Percentiles rank a stretch among this genome's conserved stretches.
These are phyloP conservation scores for Apostasia ramifera DNA, from an alignment of 106 monocot genomes.

Conservation along the genomic window DNA sequence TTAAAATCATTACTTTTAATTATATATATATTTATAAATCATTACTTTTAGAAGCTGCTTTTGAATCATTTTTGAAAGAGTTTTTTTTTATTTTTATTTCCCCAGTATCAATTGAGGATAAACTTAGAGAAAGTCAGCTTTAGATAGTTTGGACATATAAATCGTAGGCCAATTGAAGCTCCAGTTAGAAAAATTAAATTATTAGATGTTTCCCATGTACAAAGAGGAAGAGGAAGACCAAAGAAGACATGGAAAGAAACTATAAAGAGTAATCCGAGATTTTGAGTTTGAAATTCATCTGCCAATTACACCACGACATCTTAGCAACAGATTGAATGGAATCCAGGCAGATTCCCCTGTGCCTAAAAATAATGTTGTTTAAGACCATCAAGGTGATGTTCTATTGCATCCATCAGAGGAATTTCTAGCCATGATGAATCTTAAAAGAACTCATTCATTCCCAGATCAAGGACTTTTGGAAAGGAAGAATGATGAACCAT, in stretches of 20 bases:
- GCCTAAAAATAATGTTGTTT: not conserved
- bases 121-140: too few species aligned
- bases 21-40: too few species aligned
- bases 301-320: not conserved
- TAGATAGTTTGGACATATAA: not conserved
- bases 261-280: not conserved
- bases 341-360: not conserved
- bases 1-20: too few species aligned
- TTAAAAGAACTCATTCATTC: constrained; percentile 3
- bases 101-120: too few species aligned
- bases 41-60: too few species aligned
- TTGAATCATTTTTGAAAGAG: too few species aligned
- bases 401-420: constrained; percentile 2
- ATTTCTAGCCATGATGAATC: constrained; percentile 9
- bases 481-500: not conserved
- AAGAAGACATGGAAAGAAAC: not conserved
- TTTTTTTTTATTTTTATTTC: too few species aligned
- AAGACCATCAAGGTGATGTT: not conserved
- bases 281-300: not conserved
- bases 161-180: too few species aligned
- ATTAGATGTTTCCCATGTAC: too few species aligned
- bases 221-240: too few species aligned
- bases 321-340: not conserved
- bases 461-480: not conserved
- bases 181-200: too few species aligned